Percentiles rank a stretch among this genome's conserved stretches.
phyloP scores from a whole-genome alignment of 1,284 basidiomycete genomes.

The Ceratorhiza oryzae-sativae region DNA sequence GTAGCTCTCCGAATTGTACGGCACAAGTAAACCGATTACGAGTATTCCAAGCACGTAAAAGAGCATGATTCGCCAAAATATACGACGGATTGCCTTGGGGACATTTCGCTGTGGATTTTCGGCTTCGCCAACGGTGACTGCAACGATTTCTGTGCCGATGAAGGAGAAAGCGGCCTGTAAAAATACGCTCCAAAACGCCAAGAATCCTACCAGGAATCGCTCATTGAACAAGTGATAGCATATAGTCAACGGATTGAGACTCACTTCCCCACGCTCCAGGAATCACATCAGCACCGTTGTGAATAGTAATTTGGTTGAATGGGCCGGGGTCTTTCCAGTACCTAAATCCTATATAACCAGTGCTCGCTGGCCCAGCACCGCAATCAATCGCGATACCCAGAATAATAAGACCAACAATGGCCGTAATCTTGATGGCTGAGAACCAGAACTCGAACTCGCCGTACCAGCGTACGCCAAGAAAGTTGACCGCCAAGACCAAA shows the following conservation, averaged over 20 bases:
- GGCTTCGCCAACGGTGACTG: slow-evolving; percentile 67
- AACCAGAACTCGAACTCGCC: slow-evolving; percentile 54
- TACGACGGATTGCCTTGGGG: slow-evolving; percentile 71
- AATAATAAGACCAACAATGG: slow-evolving; percentile 53
- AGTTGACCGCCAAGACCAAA: slow-evolving; percentile 44
- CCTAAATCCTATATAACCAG: slow-evolving; percentile 60
- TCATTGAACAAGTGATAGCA: background rate
- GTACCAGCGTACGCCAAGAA: slow-evolving; percentile 43
- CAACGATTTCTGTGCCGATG: slow-evolving; percentile 75
- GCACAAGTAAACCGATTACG: slow-evolving; percentile 56
- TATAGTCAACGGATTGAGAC: background rate
- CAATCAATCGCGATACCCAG: slow-evolving; percentile 51
- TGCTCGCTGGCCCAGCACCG: slow-evolving; percentile 13
- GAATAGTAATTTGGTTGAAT: slow-evolving; percentile 54
- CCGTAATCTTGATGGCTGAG: slow-evolving; percentile 52
- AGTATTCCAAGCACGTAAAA: slow-evolving; percentile 67
- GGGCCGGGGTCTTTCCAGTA: slow-evolving; percentile 79
- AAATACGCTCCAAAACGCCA: slow-evolving; percentile 53
- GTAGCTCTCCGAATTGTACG: slow-evolving; percentile 45
- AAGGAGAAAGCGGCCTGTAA: slow-evolving; percentile 66
- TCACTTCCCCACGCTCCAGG: slow-evolving; percentile 34
- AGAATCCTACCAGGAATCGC: slow-evolving; percentile 46
- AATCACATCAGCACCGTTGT: slow-evolving; percentile 54
- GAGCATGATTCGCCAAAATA: slow-evolving; percentile 69
- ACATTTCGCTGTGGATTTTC: slow-evolving; percentile 65